Conservation (phyloP, 2,329 filamentous ascomycete species). For the Alternaria brassicicola region DNA sequence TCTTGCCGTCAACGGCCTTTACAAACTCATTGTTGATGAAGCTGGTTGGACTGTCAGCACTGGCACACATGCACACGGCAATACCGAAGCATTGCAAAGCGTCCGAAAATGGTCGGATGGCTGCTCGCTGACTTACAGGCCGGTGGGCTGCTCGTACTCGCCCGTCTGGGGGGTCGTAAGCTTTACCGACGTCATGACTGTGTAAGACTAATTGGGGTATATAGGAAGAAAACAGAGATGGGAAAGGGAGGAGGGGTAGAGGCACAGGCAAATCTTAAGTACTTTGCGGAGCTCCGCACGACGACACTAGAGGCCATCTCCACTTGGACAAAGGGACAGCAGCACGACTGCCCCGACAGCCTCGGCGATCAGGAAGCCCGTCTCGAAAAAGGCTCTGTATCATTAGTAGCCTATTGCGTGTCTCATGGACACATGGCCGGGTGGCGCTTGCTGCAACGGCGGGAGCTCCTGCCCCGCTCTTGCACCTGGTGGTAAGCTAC, state of each 20-base stretch:
- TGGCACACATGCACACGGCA: not conserved
- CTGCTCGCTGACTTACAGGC: constrained; percentile 53
- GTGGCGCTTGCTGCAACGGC: constrained; percentile 32
- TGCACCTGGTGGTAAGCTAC: constrained; percentile 35
- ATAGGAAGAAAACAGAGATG: constrained; percentile 27
- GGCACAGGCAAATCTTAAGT: constrained; percentile 39
- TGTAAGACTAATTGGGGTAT: constrained; percentile 36
- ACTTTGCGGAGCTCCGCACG: constrained; percentile 25
- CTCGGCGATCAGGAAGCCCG: constrained; percentile 45
- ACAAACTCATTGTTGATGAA: constrained; percentile 96
- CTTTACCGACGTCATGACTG: constrained; percentile 58
- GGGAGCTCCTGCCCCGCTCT: constrained; percentile 38
- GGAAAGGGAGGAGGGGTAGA: constrained; percentile 29
- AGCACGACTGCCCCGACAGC: constrained; percentile 28
- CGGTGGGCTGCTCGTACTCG: constrained; percentile 61
- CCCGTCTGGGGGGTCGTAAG: constrained; percentile 72
- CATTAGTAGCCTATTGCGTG: constrained; percentile 35
- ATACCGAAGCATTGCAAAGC: constrained; percentile 1
- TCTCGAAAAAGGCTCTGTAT: constrained; percentile 20
- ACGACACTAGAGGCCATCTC: constrained; percentile 31
- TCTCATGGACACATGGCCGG: constrained; percentile 13
- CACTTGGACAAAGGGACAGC: constrained; percentile 22
- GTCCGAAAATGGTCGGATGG: constrained; percentile 9
- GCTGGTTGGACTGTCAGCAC: constrained; percentile 52
- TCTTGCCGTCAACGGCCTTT: constrained; percentile 81